A percentile compares a stretch with the other conserved stretches of the same genome.
These are phyloP conservation scores for Gloeophyllum trabeum DNA, from an alignment of 768 basidiomycete species.

Conservation along the genomic window DNA sequence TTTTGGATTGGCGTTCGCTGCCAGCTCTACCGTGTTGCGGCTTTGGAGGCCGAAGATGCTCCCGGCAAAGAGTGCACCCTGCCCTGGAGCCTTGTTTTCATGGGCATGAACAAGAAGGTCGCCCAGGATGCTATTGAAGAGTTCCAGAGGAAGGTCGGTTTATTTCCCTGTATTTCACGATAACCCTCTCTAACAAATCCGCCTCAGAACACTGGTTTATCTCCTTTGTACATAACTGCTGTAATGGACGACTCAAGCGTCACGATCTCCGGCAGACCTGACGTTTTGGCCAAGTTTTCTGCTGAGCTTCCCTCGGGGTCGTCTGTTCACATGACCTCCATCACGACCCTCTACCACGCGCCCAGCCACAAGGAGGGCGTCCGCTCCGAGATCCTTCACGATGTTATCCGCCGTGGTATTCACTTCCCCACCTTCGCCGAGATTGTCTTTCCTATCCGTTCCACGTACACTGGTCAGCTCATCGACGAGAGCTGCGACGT, in stretches of 20 bases:
- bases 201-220: not conserved
- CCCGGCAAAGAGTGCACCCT: conserved; percentile 12
- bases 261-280: conserved; percentile 50
- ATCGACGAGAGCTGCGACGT: conserved; percentile 13
- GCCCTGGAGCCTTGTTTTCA: conserved; percentile 36
- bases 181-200: not conserved
- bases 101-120: conserved; percentile 17
- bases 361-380: conserved; percentile 19
- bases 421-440: conserved; percentile 37
- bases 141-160: conserved; percentile 14
- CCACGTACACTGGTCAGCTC: conserved; percentile 29
- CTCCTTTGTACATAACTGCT: conserved; percentile 36
- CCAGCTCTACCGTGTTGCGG: conserved; percentile 16
- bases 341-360: conserved; percentile 45
- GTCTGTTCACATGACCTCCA: conserved; percentile 28
- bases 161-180: not conserved
- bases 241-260: conserved; percentile 33
- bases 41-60: conserved; percentile 7
- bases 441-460: conserved; percentile 35
- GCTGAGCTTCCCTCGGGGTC: conserved; percentile 22
- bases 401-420: conserved; percentile 32
- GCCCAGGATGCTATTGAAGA: conserved; percentile 15
- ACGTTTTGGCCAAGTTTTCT: conserved; percentile 32
- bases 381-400: conserved; percentile 29
- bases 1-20: conserved; percentile 42